Percentiles rank a stretch among this genome's conserved stretches.
Evolutionary conservation across 179 eudicot species (phyloP).

Genomic region (Drosera spatulata): DNA sequence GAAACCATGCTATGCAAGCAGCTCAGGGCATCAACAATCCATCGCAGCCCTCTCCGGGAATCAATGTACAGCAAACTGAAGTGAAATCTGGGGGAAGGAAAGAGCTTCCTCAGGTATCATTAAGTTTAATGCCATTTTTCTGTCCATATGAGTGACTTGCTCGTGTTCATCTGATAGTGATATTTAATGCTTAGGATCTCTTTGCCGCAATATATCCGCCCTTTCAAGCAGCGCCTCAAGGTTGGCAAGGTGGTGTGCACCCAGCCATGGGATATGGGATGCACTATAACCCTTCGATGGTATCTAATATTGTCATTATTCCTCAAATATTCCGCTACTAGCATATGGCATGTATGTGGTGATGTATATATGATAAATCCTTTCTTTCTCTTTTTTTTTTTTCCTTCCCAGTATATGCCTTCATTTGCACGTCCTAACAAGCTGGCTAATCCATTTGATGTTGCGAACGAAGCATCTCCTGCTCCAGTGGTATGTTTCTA

Average conservation of each 20-base stretch:
- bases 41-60: conserved; percentile 12
- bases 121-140: conserved; percentile 6
- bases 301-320: conserved; percentile 7
- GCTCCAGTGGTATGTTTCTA: conserved; percentile 43
- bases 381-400: too few relatives aligned
- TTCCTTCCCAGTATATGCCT: conserved; percentile 40
- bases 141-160: conserved; percentile 1
- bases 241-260: conserved; percentile 56
- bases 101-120: conserved; percentile 68
- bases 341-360: too few relatives aligned
- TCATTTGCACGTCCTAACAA: conserved; percentile 33
- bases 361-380: too few relatives aligned
- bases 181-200: conserved; percentile 39
- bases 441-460: conserved; percentile 77
- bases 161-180: conserved; percentile 3
- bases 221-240: conserved; percentile 32
- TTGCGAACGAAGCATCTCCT: conserved; percentile 37
- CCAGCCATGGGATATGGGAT: conserved; percentile 51
- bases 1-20: conserved; percentile 28
- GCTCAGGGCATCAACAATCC: conserved; percentile 21
- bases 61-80: conserved; percentile 20
- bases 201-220: conserved; percentile 52
- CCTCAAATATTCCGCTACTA: neutral
- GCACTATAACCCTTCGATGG: conserved; percentile 61
- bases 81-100: conserved; percentile 37